Percentiles rank a stretch among this genome's conserved stretches.
These are phyloP conservation scores for Penicillium antarcticum DNA, from an alignment of 495 filamentous ascomycete species.

Conservation along the genomic window DNA sequence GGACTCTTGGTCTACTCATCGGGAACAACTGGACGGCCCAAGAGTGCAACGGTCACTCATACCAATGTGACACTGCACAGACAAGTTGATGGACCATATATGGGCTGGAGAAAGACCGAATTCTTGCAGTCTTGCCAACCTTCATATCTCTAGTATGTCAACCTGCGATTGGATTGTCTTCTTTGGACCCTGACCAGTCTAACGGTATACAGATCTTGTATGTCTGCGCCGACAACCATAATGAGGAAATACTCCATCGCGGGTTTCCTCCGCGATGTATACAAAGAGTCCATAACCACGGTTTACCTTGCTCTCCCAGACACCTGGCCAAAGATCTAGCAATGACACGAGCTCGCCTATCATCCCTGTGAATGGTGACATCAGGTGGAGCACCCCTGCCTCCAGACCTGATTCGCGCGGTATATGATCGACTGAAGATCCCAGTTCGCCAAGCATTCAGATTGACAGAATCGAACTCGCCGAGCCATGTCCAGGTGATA, in stretches of 20 bases:
- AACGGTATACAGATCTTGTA: slow-evolving; percentile 27
- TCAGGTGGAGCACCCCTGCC: slow-evolving; percentile 80
- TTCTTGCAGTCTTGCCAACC: slow-evolving; percentile 57
- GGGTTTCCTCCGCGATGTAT: slow-evolving; percentile 63
- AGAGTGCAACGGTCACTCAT: slow-evolving; percentile 81
- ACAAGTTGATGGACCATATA: slow-evolving; percentile 27
- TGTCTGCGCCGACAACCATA: slow-evolving; percentile 55
- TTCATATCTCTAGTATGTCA: slow-evolving; percentile 74
- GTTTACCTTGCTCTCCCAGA: slow-evolving; percentile 77
- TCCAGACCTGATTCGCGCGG: slow-evolving; percentile 64
- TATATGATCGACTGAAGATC: slow-evolving; percentile 62
- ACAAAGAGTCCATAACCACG: slow-evolving; percentile 65
- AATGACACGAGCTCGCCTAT: slow-evolving; percentile 67
- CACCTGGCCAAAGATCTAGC: slow-evolving; percentile 66
- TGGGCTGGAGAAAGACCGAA: slow-evolving; percentile 28
- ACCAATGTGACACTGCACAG: slow-evolving; percentile 56
- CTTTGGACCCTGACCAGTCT: background rate
- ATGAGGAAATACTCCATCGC: slow-evolving; percentile 74
- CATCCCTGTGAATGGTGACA: slow-evolving; percentile 67
- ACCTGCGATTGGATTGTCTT: background rate
- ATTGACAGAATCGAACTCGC: slow-evolving; percentile 55
- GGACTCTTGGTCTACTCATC: slow-evolving; percentile 72
- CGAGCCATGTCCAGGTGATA: background rate
- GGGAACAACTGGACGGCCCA: slow-evolving; percentile 81
- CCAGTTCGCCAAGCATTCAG: slow-evolving; percentile 74